These are phyloP conservation scores for Nematocida ausubeli DNA, from an alignment of 371 early-diverging fungal genomes.

Conservation along the genomic window DNA sequence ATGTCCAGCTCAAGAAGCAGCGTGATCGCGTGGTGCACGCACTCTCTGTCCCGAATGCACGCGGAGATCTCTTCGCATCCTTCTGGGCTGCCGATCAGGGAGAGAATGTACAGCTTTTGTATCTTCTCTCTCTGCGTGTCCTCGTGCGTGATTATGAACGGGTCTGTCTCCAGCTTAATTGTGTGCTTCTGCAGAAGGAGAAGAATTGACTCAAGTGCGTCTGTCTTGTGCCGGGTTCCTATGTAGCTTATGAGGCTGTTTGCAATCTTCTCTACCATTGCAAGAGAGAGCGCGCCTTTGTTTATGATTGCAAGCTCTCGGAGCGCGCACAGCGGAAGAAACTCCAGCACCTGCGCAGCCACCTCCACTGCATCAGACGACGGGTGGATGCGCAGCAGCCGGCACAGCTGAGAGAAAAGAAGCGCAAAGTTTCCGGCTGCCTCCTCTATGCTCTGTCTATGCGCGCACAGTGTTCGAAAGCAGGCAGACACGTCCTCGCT, in stretches of 20 bases:
- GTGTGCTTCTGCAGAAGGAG: slow-evolving; percentile 20
- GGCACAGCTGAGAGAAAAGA: slow-evolving; percentile 38
- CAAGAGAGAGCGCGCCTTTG: not conserved
- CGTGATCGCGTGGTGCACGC: not conserved
- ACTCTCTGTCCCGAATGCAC: slow-evolving; percentile 25
- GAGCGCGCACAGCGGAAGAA: slow-evolving; percentile 31
- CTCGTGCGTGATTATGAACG: not conserved
- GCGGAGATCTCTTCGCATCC: slow-evolving; percentile 18
- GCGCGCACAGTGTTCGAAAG: slow-evolving; percentile 8
- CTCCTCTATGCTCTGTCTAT: slow-evolving; percentile 36
- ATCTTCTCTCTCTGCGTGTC: slow-evolving; percentile 44
- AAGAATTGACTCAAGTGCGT: slow-evolving; percentile 30
- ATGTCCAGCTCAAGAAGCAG: not conserved
- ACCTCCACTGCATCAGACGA: not conserved
- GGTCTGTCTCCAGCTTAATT: slow-evolving; percentile 5
- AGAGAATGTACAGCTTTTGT: slow-evolving; percentile 47
- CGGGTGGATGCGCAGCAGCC: slow-evolving; percentile 9
- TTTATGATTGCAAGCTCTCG: slow-evolving; percentile 1
- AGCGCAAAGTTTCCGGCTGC: slow-evolving; percentile 9
- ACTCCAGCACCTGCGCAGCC: not conserved
- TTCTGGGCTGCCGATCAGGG: not conserved
- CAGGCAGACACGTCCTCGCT: not conserved
- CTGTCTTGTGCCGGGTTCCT: slow-evolving; percentile 16
- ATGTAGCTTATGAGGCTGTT: not conserved
- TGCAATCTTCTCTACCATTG: slow-evolving; percentile 11